Percentiles rank a stretch among this genome's conserved stretches.
These are phyloP conservation scores for Thermochaetoides dissita DNA, from an alignment of 2,329 filamentous ascomycete species.

Conservation along the genomic window DNA sequence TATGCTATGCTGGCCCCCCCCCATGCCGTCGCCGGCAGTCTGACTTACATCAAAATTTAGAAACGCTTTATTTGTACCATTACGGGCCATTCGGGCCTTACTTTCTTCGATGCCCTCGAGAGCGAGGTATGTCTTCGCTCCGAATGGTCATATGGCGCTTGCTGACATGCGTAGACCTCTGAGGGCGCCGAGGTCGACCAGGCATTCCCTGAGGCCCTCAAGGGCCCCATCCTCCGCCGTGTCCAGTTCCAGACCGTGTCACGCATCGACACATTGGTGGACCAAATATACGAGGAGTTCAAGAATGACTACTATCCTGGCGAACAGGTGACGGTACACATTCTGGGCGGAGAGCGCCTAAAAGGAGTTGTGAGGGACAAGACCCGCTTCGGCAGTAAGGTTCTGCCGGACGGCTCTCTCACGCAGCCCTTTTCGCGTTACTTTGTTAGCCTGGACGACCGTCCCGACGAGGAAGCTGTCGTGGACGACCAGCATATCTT, in stretches of 20 bases:
- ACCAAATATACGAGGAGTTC: conserved; percentile 61
- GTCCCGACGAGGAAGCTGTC: conserved; percentile 57
- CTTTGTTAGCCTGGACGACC: conserved; percentile 59
- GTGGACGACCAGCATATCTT: conserved; percentile 70
- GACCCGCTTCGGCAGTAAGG: conserved; percentile 54
- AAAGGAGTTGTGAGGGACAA: conserved; percentile 75
- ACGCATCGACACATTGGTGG: conserved; percentile 69
- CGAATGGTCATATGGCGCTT: background rate
- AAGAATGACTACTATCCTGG: conserved; percentile 84
- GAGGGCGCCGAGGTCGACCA: conserved; percentile 72
- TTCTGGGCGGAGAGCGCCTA: conserved; percentile 53
- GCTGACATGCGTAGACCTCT: background rate
- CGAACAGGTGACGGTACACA: conserved; percentile 63
- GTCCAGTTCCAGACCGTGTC: conserved; percentile 85
- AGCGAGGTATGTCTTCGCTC: conserved; percentile 56
- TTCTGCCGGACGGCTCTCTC: conserved; percentile 53
- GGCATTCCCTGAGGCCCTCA: conserved; percentile 79
- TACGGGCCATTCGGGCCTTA: conserved; percentile 79
- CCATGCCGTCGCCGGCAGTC: background rate
- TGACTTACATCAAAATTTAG: conserved; percentile 26
- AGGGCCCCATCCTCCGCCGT: conserved; percentile 76
- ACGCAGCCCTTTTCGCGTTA: conserved; percentile 65
- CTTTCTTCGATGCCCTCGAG: conserved; percentile 81
- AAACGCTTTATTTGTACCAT: conserved; percentile 91
- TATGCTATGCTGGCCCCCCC: conserved; percentile 25